These are phyloP conservation scores for Oryza brachyantha DNA, from an alignment of 176 grass and related monocot genomes.

Conservation along the genomic window DNA sequence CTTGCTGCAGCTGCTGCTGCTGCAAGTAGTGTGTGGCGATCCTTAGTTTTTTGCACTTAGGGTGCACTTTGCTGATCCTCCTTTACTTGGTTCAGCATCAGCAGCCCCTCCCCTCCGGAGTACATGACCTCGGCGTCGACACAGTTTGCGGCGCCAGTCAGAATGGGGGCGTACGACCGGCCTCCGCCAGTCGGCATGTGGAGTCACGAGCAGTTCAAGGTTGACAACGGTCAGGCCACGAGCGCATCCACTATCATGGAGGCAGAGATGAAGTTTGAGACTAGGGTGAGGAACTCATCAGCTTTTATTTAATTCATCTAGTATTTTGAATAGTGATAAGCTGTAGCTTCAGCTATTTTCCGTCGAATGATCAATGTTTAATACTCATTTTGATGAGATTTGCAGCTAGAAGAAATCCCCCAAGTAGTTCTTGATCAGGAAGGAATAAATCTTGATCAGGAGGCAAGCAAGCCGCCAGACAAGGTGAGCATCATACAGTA, in stretches of 20 bases:
- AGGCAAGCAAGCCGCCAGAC: slow-evolving; percentile 52
- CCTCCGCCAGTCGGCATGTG: slow-evolving; percentile 57
- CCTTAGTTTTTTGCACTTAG: background rate
- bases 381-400: slow-evolving; percentile 21
- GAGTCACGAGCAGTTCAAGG: slow-evolving; percentile 58
- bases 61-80: background rate
- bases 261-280: slow-evolving; percentile 52
- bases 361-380: background rate
- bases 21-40: background rate
- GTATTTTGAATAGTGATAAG: background rate
- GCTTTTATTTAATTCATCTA: background rate
- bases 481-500: slow-evolving; percentile 49
- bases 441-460: slow-evolving; percentile 47
- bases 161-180: slow-evolving; percentile 66
- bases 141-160: slow-evolving; percentile 57
- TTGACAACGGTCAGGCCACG: slow-evolving; percentile 65
- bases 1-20: background rate
- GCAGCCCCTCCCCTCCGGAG: slow-evolving; percentile 43
- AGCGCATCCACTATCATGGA: slow-evolving; percentile 63
- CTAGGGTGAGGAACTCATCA: slow-evolving; percentile 43
- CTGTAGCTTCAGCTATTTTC: background rate
- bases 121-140: slow-evolving; percentile 67
- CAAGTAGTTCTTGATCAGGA: slow-evolving; percentile 35
- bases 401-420: slow-evolving; percentile 44
- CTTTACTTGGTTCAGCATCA: slow-evolving; percentile 16